Evolutionary conservation across 2,329 filamentous ascomycete genomes (phyloP).

Genomic region (Myriosclerotinia scirpicola): DNA sequence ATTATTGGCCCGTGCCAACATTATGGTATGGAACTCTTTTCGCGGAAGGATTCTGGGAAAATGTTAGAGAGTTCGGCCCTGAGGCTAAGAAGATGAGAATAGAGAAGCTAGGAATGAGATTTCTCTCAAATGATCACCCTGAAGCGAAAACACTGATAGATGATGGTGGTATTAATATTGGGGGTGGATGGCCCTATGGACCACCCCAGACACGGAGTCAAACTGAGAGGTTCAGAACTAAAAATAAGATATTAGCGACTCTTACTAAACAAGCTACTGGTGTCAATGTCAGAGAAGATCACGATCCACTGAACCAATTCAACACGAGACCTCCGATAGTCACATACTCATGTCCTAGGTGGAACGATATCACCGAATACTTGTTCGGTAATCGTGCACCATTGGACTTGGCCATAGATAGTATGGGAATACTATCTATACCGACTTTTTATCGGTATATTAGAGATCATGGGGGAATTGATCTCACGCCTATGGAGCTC

Average conservation of each 20-base stretch:
- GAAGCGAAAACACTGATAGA: not conserved
- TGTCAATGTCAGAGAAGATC: not conserved
- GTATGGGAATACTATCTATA: not conserved
- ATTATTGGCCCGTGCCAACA: conserved; percentile 9
- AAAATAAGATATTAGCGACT: not conserved
- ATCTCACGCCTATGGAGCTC: not conserved
- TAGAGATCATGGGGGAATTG: not conserved
- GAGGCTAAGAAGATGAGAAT: conserved; percentile 4
- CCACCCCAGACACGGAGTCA: not conserved
- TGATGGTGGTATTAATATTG: not conserved
- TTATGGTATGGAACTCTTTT: conserved; percentile 1
- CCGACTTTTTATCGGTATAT: conserved; percentile 10
- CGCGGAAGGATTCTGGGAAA: conserved; percentile 2
- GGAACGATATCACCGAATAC: not conserved
- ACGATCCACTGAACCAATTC: not conserved
- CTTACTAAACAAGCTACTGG: not conserved
- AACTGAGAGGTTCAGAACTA: not conserved
- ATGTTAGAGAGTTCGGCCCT: not conserved
- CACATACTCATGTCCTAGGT: not conserved
- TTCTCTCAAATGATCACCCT: not conserved
- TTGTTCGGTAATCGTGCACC: not conserved
- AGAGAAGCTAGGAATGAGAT: not conserved
- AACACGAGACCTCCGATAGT: not conserved
- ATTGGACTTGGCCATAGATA: conserved; percentile 5
- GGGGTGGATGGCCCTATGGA: not conserved